A percentile compares a stretch with the other conserved stretches of the same genome.
Evolutionary conservation across 768 basidiomycete genomes (phyloP).

Genomic region (Kwoniella mangroviensis): DNA sequence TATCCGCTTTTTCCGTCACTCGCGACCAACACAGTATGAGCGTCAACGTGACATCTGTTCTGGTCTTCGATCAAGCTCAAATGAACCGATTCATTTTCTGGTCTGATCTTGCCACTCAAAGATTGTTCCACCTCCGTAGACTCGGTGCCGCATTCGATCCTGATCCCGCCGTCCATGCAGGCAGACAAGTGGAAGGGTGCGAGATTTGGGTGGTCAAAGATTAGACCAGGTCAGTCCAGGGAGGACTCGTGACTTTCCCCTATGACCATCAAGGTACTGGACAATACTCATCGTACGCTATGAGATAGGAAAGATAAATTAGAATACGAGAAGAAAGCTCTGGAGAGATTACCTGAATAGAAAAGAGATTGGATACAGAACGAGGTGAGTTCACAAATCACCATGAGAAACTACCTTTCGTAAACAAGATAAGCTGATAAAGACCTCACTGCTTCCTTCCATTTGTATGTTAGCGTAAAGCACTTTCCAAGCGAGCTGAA

Average conservation of each 20-base stretch:
- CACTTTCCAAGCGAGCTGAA: not conserved
- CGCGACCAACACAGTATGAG: too few species aligned
- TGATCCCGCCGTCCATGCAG: not conserved
- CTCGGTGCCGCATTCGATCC: not conserved
- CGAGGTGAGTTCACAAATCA: too few species aligned
- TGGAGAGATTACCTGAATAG: not conserved
- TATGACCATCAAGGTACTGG: too few species aligned
- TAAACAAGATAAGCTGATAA: too few species aligned
- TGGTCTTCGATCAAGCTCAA: not conserved
- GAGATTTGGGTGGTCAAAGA: not conserved
- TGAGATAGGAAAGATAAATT: not conserved
- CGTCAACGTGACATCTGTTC: too few species aligned
- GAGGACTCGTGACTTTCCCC: not conserved
- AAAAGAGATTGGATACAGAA: not conserved
- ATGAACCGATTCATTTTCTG: not conserved
- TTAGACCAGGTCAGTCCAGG: not conserved
- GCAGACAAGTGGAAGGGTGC: not conserved
- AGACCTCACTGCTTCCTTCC: too few species aligned
- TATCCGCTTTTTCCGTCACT: too few species aligned
- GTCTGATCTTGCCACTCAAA: not conserved
- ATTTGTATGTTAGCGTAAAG: not conserved
- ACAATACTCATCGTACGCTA: not conserved
- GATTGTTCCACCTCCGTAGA: not conserved
- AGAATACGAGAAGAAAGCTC: not conserved
- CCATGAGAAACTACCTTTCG: too few species aligned